Conservation (phyloP, 169 alveolate genomes). For the Plasmodium chabaudi region DNA sequence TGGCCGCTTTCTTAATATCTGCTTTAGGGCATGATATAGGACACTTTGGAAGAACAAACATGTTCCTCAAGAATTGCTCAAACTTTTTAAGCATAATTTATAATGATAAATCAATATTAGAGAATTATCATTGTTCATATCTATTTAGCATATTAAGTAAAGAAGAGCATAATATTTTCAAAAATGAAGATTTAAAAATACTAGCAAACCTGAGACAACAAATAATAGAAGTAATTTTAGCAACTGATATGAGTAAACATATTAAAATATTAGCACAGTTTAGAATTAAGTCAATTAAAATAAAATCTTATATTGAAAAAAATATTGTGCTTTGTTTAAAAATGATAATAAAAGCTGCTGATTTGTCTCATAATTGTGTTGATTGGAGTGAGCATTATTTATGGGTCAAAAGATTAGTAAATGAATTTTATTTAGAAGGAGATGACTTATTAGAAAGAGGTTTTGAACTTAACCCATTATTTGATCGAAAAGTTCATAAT, state of each 20-base stretch:
- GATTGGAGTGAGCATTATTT: conserved; percentile 88
- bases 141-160: conserved; percentile 84
- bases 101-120: conserved; percentile 94
- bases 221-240: conserved; percentile 92
- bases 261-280: conserved; percentile 91
- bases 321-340: conserved; percentile 75
- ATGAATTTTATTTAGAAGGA: conserved; percentile 94
- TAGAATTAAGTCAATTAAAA: conserved; percentile 82
- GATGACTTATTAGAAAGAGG: conserved; percentile 91
- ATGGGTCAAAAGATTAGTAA: conserved; percentile 90
- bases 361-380: conserved; percentile 91
- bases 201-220: conserved; percentile 83
- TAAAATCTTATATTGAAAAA: conserved; percentile 85
- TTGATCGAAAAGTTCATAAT: conserved; percentile 94
- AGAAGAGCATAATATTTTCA: conserved; percentile 79
- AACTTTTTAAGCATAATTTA: conserved; percentile 90
- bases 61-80: conserved; percentile 85
- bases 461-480: conserved; percentile 93
- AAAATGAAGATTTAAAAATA: conserved; percentile 58
- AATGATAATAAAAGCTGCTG: conserved; percentile 93
- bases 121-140: conserved; percentile 93
- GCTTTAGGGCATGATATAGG: conserved; percentile 95
- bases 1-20: conserved; percentile 87
- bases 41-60: conserved; percentile 92
- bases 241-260: conserved; percentile 95